Evolutionary conservation across 192 early-diverging fungal species (phyloP), one percentile per base, ranked within the genome.

Genomic region (Backusella parvicylindrica): DNA sequence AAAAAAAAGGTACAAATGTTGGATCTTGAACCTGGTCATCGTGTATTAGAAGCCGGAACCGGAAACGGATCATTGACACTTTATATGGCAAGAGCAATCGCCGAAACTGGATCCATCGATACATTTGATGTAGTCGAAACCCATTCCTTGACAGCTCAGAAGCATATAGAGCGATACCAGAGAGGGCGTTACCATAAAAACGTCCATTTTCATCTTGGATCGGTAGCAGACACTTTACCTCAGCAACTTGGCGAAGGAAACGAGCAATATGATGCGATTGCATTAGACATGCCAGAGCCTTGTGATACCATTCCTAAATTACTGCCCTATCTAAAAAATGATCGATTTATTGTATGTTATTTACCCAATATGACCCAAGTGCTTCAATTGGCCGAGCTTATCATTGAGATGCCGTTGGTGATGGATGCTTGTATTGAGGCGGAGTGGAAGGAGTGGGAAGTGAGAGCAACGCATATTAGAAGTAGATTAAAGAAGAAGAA

Each of bases 11-110:
- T 88, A 2, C 79, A 80, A 26, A 77, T 92, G 69, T 77, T 92
- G 23, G 91, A 92, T 68, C 49, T 89, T 2, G 73, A 79, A 5
- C 82, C 84, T 2, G 90, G 86, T 11, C 86, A 86, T 26, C 79
- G 83, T 41, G 73, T 92, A 13, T 77, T 92, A 11, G 91, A 92
- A 75, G 91, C 90, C 0, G 91, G 91, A 0, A 92, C 91, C 0
- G 91, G 91, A 0, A 92, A 92, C 66, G 91, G 86, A 1, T 85
- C 86, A 30, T 77, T 92, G 56, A 89, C 89, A 0, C 75, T 92
- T 72, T 83, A 90, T 60, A 72, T 92, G 77, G 89, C 90, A 1
- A 72, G 86, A 1, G 86, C 89, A 0, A 84, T 91, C 11, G 71
- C 35, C 28, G 31, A 28, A 67, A 56, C n/a, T 47, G 31, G 33